Evolutionary conservation across 371 early-diverging fungal species (phyloP).

Genomic region (Fennellomyces sp.): DNA sequence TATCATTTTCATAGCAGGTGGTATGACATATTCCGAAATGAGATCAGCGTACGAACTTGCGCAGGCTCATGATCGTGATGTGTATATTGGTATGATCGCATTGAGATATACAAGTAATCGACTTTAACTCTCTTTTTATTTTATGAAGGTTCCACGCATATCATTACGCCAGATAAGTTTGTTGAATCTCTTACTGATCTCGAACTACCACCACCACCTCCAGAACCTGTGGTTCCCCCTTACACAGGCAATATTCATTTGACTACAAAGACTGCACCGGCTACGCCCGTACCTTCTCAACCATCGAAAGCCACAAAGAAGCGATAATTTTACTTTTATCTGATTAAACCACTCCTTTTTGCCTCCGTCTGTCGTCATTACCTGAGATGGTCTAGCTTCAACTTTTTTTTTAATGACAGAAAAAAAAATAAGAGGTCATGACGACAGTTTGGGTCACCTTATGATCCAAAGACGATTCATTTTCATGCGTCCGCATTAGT

Average conservation of each 20-base stretch:
- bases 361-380: neutral
- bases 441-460: constrained; percentile 3
- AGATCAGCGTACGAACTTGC: constrained; percentile 84
- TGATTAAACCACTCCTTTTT: neutral
- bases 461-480: too few relatives aligned
- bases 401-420: neutral
- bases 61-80: constrained; percentile 71
- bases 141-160: constrained; percentile 70
- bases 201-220: constrained; percentile 24
- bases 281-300: constrained; percentile 4
- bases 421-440: neutral
- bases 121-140: neutral
- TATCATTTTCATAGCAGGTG: constrained; percentile 90
- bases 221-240: constrained; percentile 37
- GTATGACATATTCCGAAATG: constrained; percentile 91
- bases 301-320: neutral
- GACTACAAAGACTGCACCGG: neutral
- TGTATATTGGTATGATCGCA: constrained; percentile 71
- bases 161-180: constrained; percentile 80
- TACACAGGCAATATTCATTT: constrained; percentile 31
- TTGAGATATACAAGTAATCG: neutral
- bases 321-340: neutral
- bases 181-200: constrained; percentile 60
- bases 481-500: too few relatives aligned
- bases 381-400: neutral